Conservation (phyloP, 345 rosid species). For the Syzygium grande region DNA sequence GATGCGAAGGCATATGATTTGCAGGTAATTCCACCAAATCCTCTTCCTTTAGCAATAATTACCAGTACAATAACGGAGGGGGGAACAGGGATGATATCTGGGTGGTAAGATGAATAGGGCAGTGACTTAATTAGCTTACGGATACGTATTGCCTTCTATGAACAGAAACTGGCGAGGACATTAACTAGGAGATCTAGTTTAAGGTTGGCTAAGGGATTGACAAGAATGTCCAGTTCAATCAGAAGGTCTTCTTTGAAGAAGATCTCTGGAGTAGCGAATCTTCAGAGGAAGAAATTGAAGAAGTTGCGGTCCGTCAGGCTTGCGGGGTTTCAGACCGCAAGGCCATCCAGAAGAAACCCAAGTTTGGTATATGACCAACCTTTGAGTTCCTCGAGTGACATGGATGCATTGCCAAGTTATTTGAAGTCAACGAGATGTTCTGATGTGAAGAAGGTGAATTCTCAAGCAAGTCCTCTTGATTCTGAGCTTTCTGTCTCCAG, state of each 20-base stretch:
- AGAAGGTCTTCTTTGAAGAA: constrained; percentile 42
- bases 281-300: constrained; percentile 28
- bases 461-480: constrained; percentile 11
- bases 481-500: constrained; percentile 8
- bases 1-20: constrained; percentile 16
- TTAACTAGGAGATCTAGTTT: constrained; percentile 24
- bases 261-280: constrained; percentile 24
- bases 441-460: constrained; percentile 5
- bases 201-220: constrained; percentile 28
- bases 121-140: not conserved
- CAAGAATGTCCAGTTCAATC: constrained; percentile 41
- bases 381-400: not conserved
- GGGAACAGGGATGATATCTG: not conserved
- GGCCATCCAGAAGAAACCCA: not conserved
- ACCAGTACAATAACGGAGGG: not conserved
- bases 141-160: not conserved
- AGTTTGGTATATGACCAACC: not conserved
- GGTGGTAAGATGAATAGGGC: not conserved
- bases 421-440: constrained; percentile 1
- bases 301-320: constrained; percentile 34
- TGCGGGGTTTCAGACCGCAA: constrained; percentile 6
- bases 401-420: not conserved
- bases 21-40: constrained; percentile 26
- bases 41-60: not conserved
- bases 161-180: constrained; percentile 32